Base-by-base conservation (phyloP, 83 land plant species). In the Diphasiastrum complanatum region DNA sequence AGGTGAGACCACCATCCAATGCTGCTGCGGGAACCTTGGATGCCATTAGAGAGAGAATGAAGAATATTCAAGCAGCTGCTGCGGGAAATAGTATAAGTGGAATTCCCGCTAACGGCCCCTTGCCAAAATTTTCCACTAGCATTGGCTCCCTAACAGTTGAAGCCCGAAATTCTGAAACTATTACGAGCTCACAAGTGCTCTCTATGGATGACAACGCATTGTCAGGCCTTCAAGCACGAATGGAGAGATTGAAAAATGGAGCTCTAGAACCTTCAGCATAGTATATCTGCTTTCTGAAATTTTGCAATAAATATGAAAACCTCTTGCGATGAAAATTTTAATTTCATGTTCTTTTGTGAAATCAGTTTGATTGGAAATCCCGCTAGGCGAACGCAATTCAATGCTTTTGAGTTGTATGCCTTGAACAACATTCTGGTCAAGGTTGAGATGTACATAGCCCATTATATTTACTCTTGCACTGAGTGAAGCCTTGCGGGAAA, bases 31-130 rank as follows among this genome's bases (percentile, higher is more conserved):
- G 97, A 11, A 81, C 96, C 52, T 59, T 95, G 61, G 91, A 89
- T 69, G 97, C 93, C 1, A 86, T 95, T 0, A 82, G 97, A 60
- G 99, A 95, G 66, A 73, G 97, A 64, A 95, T 95, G 99, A 89
- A 81, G 51, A 84, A 79, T 63, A 95, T 95, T 26, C 99, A 95
- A 56, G 82, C 91, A 48, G 95, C 91, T 2, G 80, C 97, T 8
- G 76, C 97, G 55, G 79, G 69, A 33, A 81, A 69, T 19, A 80
- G 60, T 3, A 84, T 81, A 14, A 10, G 60, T 23, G 78, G 51
- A 62, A 70, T 28, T 41, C 41, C 11, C 66, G n/a, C 27, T 36
- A 10, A 31, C 6, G 23, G 75, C 61, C 33, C 25, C 12, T 66
- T n/a, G n/a, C 32, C 24, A 33, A 2, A 5, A 24, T 26, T 41